Percentiles rank a stretch among this genome's conserved stretches.
These are phyloP conservation scores for Exophiala viscosa DNA, from an alignment of 2,329 filamentous ascomycete species.

Conservation along the genomic window DNA sequence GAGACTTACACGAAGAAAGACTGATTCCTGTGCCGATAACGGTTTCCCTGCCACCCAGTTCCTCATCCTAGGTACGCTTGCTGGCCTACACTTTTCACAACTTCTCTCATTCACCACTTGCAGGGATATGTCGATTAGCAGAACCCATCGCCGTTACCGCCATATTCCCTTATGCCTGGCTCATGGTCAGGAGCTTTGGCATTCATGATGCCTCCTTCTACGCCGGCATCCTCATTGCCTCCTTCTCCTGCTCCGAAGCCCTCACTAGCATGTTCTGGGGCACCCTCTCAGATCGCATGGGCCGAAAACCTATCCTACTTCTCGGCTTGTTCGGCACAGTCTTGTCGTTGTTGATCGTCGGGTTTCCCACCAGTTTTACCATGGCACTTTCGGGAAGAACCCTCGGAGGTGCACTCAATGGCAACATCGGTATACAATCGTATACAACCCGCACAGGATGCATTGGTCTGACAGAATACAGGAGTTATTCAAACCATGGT, in stretches of 20 bases:
- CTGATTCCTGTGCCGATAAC: conserved; percentile 55
- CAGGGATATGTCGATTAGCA: conserved; percentile 86
- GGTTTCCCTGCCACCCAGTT: conserved; percentile 79
- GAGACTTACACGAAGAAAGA: conserved; percentile 58
- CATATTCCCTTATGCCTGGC: conserved; percentile 89
- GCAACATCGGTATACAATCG: conserved; percentile 63
- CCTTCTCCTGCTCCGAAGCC: conserved; percentile 78
- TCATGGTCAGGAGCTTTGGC: conserved; percentile 71
- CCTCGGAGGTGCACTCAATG: conserved; percentile 78
- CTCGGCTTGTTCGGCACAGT: conserved; percentile 79
- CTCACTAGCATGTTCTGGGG: conserved; percentile 88
- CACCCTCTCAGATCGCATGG: conserved; percentile 72
- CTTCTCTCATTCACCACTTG: conserved; percentile 4
- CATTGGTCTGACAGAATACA: conserved; percentile 1
- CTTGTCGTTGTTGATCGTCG: conserved; percentile 76
- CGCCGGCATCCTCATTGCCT: conserved; percentile 80
- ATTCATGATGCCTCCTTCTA: conserved; percentile 79
- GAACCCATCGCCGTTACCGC: conserved; percentile 91
- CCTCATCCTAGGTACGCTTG: conserved; percentile 70
- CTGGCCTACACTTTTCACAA: not conserved
- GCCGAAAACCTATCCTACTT: conserved; percentile 79
- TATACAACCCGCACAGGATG: not conserved
- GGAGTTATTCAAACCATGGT: conserved; percentile 92
- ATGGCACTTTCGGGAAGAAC: conserved; percentile 72
- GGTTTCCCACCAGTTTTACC: conserved; percentile 79